Conservation (phyloP, 2,329 filamentous ascomycete species). For the Cordyceps cicadae region DNA sequence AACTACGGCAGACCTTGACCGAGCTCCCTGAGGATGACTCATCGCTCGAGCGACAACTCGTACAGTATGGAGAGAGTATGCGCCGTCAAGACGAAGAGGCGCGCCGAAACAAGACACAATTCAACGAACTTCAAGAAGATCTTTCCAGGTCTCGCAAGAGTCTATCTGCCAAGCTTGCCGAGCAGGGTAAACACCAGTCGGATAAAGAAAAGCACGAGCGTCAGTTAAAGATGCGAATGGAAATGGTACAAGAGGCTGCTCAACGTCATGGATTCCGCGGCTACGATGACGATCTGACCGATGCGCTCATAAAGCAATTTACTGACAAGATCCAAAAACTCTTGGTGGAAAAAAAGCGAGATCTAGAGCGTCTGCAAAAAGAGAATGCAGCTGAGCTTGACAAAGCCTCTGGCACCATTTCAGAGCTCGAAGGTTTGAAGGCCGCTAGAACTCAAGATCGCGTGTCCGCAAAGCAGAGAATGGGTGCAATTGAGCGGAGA, state of each 20-base stretch:
- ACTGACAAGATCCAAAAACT: slow-evolving; percentile 68
- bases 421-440: slow-evolving; percentile 65
- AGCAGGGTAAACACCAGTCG: slow-evolving; percentile 72
- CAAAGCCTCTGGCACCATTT: slow-evolving; percentile 62
- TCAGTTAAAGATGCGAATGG: slow-evolving; percentile 62
- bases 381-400: slow-evolving; percentile 68
- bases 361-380: slow-evolving; percentile 64
- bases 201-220: slow-evolving; percentile 82
- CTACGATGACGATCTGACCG: slow-evolving; percentile 70
- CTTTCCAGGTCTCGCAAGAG: slow-evolving; percentile 36
- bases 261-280: slow-evolving; percentile 71
- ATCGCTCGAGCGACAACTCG: slow-evolving; percentile 61
- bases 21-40: slow-evolving; percentile 73
- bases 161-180: slow-evolving; percentile 46
- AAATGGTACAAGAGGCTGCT: slow-evolving; percentile 71
- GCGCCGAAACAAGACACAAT: slow-evolving; percentile 53
- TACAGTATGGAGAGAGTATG: slow-evolving; percentile 71
- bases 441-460: slow-evolving; percentile 67
- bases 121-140: slow-evolving; percentile 52
- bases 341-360: slow-evolving; percentile 67
- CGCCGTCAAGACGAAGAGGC: slow-evolving; percentile 55
- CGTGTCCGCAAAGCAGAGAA: slow-evolving; percentile 62
- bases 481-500: slow-evolving; percentile 64
- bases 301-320: slow-evolving; percentile 66
- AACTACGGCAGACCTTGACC: slow-evolving; percentile 63